These are phyloP conservation scores for Penicillium atrosanguineum DNA, from an alignment of 495 filamentous ascomycete genomes.

Conservation along the genomic window DNA sequence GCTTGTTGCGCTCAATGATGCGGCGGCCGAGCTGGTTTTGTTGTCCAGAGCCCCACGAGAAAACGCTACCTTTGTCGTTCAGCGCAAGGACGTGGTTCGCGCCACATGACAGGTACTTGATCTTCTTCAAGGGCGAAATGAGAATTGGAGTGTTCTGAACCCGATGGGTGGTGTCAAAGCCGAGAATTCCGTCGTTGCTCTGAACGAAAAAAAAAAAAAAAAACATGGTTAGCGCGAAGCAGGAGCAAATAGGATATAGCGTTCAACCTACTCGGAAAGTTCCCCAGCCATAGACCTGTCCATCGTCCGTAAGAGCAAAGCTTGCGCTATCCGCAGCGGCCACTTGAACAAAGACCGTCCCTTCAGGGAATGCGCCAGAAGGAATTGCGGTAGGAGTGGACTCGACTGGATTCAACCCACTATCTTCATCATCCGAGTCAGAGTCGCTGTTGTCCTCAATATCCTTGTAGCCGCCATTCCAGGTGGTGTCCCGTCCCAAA, in stretches of 20 bases:
- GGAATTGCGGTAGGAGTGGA: slow-evolving; percentile 58
- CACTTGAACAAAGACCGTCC: slow-evolving; percentile 56
- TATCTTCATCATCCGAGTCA: slow-evolving; percentile 52
- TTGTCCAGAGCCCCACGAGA: slow-evolving; percentile 61
- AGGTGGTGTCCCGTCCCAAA: slow-evolving; percentile 58
- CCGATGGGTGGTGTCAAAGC: slow-evolving; percentile 43
- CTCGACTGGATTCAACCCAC: slow-evolving; percentile 60
- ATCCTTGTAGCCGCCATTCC: slow-evolving; percentile 63
- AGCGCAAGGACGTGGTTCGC: slow-evolving; percentile 63
- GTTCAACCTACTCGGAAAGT: slow-evolving; percentile 59
- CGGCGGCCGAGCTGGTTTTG: slow-evolving; percentile 65
- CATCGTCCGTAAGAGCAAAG: slow-evolving; percentile 65
- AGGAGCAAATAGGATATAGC: background rate
- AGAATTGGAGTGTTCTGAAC: slow-evolving; percentile 50
- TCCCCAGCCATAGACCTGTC: slow-evolving; percentile 68
- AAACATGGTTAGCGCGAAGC: slow-evolving; percentile 18
- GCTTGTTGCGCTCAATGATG: slow-evolving; percentile 52
- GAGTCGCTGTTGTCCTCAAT: slow-evolving; percentile 55
- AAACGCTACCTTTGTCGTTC: slow-evolving; percentile 53
- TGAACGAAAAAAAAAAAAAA: slow-evolving; percentile 11
- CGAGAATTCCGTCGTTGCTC: slow-evolving; percentile 59
- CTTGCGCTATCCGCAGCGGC: slow-evolving; percentile 62
- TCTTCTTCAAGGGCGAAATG: slow-evolving; percentile 52
- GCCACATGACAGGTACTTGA: slow-evolving; percentile 55
- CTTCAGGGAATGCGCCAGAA: slow-evolving; percentile 47